Evolutionary conservation across 2,329 filamentous ascomycete species (phyloP), one percentile per base, ranked within the genome.

Genomic region (Epicoccum nigrum): DNA sequence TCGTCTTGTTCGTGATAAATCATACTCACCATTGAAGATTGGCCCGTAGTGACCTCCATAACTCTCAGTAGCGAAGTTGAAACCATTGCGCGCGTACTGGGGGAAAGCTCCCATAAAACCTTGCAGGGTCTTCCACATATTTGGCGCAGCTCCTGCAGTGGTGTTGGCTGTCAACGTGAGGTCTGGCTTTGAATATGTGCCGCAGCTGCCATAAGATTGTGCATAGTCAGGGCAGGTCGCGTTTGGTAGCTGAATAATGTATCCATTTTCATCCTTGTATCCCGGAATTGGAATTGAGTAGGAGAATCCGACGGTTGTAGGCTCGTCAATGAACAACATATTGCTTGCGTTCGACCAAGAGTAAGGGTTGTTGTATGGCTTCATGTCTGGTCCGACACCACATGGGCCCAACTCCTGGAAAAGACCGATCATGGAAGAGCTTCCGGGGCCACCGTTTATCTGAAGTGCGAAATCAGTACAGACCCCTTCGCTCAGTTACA

Each of bases 321-420:
- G 87, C 67, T 89, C 82, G 60, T 90, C 86, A 59, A 90, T 83
- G 70, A 87, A 89, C 13, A 90, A 80, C 79, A 88, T 83, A 58
- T 88, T 88, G 55, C 80, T 81, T 19, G 82, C 78, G 58, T 83
- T 82, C 54, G 83, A 85, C 82, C 84, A 87, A 1, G 83, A 83
- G 72, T 81, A 84, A 0, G 83, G 81, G 58, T 87, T 87, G 63
- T 83, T 81, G 37, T 78, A 79, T 30, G 83, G 79, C 33, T 73
- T 69, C 34, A 73, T 61, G 51, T 77, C 65, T 4, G 62, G 60
- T 8, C 81, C 79, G 23, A 86, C 73, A 8, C 68, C 67, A 62
- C 83, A 86, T 7, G 83, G 82, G 12, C 78, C 78, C 34, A 81
- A 72, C 65, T 80, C 81, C 54, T 76, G 76, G 59, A 80, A 75